Base-by-base conservation (phyloP, 805 yeast genomes). In the Saccharomycopsis sp. region DNA sequence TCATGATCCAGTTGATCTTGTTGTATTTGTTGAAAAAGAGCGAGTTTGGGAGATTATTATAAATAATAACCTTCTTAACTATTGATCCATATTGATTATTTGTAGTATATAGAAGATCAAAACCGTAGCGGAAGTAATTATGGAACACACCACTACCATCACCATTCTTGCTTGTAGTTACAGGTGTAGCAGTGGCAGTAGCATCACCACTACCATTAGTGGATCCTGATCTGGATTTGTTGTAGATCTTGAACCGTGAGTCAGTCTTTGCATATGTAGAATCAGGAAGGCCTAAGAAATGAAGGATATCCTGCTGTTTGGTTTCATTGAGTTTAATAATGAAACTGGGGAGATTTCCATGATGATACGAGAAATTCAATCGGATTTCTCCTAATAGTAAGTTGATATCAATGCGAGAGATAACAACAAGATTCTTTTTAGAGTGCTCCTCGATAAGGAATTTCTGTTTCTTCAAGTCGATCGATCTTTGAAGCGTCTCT, bases 1-100 rank as follows among this genome's bases (percentile, higher is more conserved):
- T 60, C 63, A 60, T 60, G 2, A 55, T 20, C 63, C 63, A 60
- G 41, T 60, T 58, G 14, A 60, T 25, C 24, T 60, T 58, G 24
- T 54, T 55, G 47, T 60, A 60, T 35, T 53, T 52, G 34, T 53
- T 49, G 49, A 60, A 60, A 23, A 42, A 42, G 1, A 58, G 14
- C 3, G 58, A 58, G 47, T 56, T 60, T 2, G 63, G 63, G 14
- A 58, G 12, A 25, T 54, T 60, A 44, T 60, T 60, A 49, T 60
- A 61, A 15, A 60, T 47, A 24, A 60, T 51, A 2, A 60, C 29
- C 53, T 60, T 60, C 25, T 58, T 58, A 8, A 54, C 54, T 14
- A 24, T 58, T 9, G 63, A 41, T 12, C 63, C 63, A 22, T 50
- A 29, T 15, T 23, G 29, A 24, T 47, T 35, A 38, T 53, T 24